Percentiles rank a stretch among this genome's conserved stretches.
These are phyloP conservation scores for Sphaerobolus stellatus DNA, from an alignment of 1,284 basidiomycete genomes.

Conservation along the genomic window DNA sequence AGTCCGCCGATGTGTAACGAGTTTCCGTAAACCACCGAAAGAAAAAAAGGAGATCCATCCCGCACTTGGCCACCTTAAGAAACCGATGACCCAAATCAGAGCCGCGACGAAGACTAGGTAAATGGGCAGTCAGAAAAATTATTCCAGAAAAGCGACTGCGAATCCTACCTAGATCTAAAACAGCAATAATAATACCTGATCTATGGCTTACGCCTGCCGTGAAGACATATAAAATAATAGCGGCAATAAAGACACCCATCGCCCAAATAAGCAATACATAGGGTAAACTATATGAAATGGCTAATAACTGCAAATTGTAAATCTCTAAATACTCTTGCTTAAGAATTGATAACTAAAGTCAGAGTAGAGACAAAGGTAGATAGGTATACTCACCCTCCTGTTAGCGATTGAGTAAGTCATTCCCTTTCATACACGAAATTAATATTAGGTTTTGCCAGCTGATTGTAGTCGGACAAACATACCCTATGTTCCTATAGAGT, in stretches of 20 bases:
- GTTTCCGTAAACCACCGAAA: too few species aligned
- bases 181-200: neutral
- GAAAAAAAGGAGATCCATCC: too few species aligned
- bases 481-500: conserved; percentile 3
- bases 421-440: too few species aligned
- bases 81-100: conserved; percentile 2
- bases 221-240: conserved; percentile 7
- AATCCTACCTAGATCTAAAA: neutral
- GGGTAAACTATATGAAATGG: conserved; percentile 26
- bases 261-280: conserved; percentile 30
- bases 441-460: too few species aligned
- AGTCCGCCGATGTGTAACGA: too few species aligned
- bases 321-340: too few species aligned
- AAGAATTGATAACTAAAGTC: neutral
- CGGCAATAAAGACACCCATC: conserved; percentile 3
- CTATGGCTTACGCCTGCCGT: neutral
- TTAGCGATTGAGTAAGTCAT: neutral
- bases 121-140: too few species aligned
- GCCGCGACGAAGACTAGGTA: too few species aligned
- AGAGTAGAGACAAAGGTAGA: neutral
- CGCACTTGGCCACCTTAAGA: too few species aligned
- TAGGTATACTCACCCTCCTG: neutral
- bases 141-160: too few species aligned
- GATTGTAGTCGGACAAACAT: neutral
- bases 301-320: conserved; percentile 22